Evolutionary conservation across 306 rosid genomes (phyloP), one percentile per base, ranked within the genome.

Genomic region (Crataegus laevigata): DNA sequence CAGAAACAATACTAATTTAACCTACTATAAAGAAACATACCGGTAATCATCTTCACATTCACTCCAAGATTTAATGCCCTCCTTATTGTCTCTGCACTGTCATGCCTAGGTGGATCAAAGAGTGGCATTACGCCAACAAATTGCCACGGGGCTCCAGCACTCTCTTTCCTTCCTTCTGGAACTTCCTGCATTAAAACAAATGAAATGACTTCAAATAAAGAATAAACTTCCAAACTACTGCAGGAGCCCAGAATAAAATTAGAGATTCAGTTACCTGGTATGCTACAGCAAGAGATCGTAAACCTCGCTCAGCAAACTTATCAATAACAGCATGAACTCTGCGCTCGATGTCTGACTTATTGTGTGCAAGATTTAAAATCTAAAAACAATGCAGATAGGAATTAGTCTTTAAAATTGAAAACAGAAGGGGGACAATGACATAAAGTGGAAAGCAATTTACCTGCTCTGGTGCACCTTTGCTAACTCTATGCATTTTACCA

Each of bases 391-490:
- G 74, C 58, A 80, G 6, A 54, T 26, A 77, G 59, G 11, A 73
- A 62, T 74, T 80, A 83, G 66, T 62, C 84, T 55, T 36, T n/a
- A 51, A 75, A 25, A 12, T 40, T 21, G 69, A 12, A 32, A 50
- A 78, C 42, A 50, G 66, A 30, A 11, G 29, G 21, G 14, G 13
- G 30, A 32, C 45, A 59, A 40, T 51, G 10, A 77, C 43, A 24
- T 15, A 72, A 9, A 34, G 72, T n/a, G 66, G 64, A 64, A 34
- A 43, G 66, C 34, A 80, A 67, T 22, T 82, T 86, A 94, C 98
- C 97, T 94, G 98, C 82, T 91, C 97, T 0, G 97, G 98, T 74
- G 98, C 98, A 77, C 98, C 98, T 85, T 94, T 94, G 91, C 98
- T 94, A 64, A 94, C 98, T 81, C 96, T 84, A 62, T 89, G 98